Base-by-base conservation (phyloP, 331 rosid genomes). In the Erythrophleum ivorense region DNA sequence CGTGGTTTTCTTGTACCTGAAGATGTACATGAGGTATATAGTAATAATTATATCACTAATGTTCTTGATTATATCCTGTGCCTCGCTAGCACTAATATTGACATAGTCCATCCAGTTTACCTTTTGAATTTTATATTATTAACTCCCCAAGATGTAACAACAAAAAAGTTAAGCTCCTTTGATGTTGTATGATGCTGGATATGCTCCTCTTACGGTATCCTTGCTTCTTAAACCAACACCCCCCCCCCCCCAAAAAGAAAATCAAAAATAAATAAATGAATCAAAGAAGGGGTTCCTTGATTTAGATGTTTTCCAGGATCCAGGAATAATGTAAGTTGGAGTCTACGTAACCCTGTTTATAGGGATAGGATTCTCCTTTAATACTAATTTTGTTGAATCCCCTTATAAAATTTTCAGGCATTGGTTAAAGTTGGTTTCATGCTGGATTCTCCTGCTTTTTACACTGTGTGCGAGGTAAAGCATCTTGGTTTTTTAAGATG, bases 361-460 rank as follows among this genome's bases (percentile, higher is more conserved):
- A 12, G 58, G 58, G 16, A 60, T 12, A 13, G 12, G 67, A 68
- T n/a, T 68, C 73, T n/a, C 52, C 34, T 16, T 43, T 57, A 8
- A 9, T 12, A 40, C 54, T 71, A 71, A 70, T 71, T 71, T 48
- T 71, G n/a, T 9, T 71, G 24, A 48, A 24, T 10, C 43, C 24
- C 59, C 75, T 6, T 24, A 13, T 29, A 6, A 46, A 24, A 13
- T 29, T 71, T 49, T 71, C 76, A 71, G 76, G 76, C 29, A 15
- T 7, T 71, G 60, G 29, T 29, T 14, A 71, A 71, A 71, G 83
- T 92, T 82, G 98, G 97, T 70, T 92, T 91, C 91, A 85, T 63
- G 80, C 86, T 94, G 88, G 98, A 94, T 86, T 88, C 98, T 83
- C 98, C 97, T 75, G 95, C 97, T 31, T 94, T 94, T 81, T 92